Conservation (phyloP, 352 stramenopile species). For the Pythium chondricola region DNA sequence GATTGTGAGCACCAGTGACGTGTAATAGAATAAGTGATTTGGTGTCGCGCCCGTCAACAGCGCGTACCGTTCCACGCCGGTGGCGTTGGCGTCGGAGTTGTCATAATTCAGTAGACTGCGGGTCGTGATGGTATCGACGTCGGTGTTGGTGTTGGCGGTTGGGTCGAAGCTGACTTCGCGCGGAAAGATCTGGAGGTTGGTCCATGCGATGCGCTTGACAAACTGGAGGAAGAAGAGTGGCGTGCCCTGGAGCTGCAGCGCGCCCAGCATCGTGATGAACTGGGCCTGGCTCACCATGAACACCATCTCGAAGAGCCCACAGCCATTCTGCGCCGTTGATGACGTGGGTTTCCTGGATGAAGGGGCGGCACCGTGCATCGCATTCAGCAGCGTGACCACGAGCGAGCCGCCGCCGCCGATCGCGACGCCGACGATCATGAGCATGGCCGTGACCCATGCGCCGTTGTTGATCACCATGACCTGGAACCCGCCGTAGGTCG, state of each 20-base stretch:
- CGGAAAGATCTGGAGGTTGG: conserved; percentile 43
- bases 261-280: conserved; percentile 41
- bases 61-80: conserved; percentile 9
- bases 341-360: conserved; percentile 16
- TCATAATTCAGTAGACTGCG: too few species aligned
- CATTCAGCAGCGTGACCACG: conserved; percentile 14
- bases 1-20: conserved; percentile 22
- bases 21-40: conserved; percentile 48
- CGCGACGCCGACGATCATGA: conserved; percentile 27
- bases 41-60: conserved; percentile 23
- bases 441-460: conserved; percentile 20
- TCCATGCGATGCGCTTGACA: conserved; percentile 42
- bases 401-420: conserved; percentile 22
- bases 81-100: too few species aligned
- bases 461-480: conserved; percentile 37
- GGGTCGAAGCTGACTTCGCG: conserved; percentile 10
- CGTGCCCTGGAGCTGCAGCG: conserved; percentile 32
- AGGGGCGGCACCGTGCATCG: conserved; percentile 1
- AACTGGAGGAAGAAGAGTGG: conserved; percentile 44
- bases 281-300: conserved; percentile 37
- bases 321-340: conserved; percentile 15
- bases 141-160: not conserved
- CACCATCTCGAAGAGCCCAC: conserved; percentile 31
- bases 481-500: conserved; percentile 30
- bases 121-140: not conserved